Percentiles rank a stretch among this genome's conserved stretches.
These are phyloP conservation scores for Phalaenopsis aphrodite DNA, from an alignment of 106 monocot genomes.

Conservation along the genomic window DNA sequence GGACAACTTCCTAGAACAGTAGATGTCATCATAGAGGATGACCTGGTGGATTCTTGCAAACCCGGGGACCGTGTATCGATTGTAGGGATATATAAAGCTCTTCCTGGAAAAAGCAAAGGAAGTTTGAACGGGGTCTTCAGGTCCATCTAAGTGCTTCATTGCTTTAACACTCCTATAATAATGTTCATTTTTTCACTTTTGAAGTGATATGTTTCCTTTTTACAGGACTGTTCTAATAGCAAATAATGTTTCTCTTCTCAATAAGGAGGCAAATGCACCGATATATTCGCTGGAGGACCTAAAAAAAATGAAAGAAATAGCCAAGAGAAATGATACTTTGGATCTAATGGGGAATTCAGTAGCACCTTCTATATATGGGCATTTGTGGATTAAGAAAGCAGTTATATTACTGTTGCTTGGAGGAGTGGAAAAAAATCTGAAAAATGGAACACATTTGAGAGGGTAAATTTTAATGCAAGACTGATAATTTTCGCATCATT, in stretches of 20 bases:
- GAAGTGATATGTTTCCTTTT: background rate
- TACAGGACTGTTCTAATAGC: conserved; percentile 88
- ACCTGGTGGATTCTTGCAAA: conserved; percentile 94
- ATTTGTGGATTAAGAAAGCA: conserved; percentile 98
- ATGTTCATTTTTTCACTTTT: background rate
- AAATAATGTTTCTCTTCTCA: conserved; percentile 85
- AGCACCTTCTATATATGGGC: conserved; percentile 96
- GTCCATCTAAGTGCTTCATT: conserved; percentile 19
- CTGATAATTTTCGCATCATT: background rate
- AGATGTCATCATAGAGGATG: conserved; percentile 95
- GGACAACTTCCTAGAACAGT: conserved; percentile 98
- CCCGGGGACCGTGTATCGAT: conserved; percentile 95
- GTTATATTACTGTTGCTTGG: conserved; percentile 96
- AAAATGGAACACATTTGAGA: conserved; percentile 97
- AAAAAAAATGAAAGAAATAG: conserved; percentile 82
- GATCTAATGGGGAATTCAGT: conserved; percentile 82
- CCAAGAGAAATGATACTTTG: conserved; percentile 79
- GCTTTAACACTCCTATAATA: background rate
- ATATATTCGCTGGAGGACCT: conserved; percentile 62
- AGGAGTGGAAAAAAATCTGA: conserved; percentile 94
- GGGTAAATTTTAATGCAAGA: conserved; percentile 34
- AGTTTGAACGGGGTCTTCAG: conserved; percentile 92
- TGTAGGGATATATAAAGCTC: conserved; percentile 82
- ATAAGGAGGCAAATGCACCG: conserved; percentile 96
- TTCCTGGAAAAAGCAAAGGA: conserved; percentile 92